These are phyloP conservation scores for Cyclotella atomus DNA, from an alignment of 108 stramenopile genomes.

Conservation along the genomic window DNA sequence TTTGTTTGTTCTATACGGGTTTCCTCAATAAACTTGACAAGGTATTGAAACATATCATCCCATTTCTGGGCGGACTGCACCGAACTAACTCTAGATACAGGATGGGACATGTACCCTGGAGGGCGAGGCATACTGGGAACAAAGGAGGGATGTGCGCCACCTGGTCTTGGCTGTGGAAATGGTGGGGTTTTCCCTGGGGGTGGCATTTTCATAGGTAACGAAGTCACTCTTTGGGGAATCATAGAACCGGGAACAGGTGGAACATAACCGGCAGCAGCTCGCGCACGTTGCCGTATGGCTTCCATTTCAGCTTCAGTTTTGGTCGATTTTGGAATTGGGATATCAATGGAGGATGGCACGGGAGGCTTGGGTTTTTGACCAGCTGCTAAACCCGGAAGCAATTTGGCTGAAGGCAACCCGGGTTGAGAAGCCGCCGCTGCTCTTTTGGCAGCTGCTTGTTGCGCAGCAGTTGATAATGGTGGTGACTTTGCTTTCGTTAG, in stretches of 20 bases:
- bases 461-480: background rate
- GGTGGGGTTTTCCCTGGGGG: too few species aligned
- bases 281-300: conserved; percentile 69
- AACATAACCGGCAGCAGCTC: conserved; percentile 81
- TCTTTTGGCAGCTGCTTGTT: background rate
- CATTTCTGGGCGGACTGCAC: conserved; percentile 79
- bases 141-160: conserved; percentile 18
- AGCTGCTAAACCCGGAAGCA: too few species aligned
- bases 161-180: too few species aligned
- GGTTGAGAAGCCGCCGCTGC: too few species aligned
- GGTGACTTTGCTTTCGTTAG: background rate
- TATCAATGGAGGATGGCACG: conserved; percentile 31
- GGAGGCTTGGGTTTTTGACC: conserved; percentile 17
- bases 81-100: conserved; percentile 40
- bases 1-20: conserved; percentile 58
- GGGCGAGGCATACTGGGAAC: background rate
- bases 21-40: conserved; percentile 76
- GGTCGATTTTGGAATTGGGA: conserved; percentile 56
- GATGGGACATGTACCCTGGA: too few species aligned
- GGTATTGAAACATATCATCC: conserved; percentile 86
- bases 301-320: conserved; percentile 73
- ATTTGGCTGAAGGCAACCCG: background rate
- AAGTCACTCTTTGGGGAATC: background rate
- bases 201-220: background rate
- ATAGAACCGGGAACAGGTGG: conserved; percentile 40